Base-by-base conservation (phyloP, 768 basidiomycete genomes). In the Amanita jacksonii region DNA sequence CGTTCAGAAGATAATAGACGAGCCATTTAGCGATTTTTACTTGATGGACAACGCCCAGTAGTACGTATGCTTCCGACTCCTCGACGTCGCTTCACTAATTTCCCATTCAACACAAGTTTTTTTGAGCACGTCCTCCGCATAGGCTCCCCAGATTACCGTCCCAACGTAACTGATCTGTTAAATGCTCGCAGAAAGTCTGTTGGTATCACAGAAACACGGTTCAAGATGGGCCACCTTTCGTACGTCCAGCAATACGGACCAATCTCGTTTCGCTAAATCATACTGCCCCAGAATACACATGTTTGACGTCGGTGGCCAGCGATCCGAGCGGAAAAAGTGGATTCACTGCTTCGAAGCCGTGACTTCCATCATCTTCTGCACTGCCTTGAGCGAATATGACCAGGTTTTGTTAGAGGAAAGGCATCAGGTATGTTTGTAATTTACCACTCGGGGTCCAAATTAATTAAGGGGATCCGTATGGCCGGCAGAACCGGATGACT, bases 11-110 rank as follows among this genome's bases (percentile, higher is more conserved):
- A 61, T 75, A n/a, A 65, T 73, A 61, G 69, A 73, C 49, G 70
- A 73, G 49, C 77, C 80, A 50, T 65, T 68, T 16, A 77, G 68
- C 57, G 81, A 91, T 43, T 94, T 94, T 54, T 93, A 94, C 57
- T 68, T 96, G 10, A 94, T 93, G 89, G 93, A 96, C 57, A 86
- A 79, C n/a, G 93, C 93, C 0, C 70, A 71, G 34, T 94, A 94
- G 87, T 89, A 53, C 57, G 85, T 74, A 8, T 12, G 23, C 1
- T 32, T 12, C 31, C 18, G 32, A 16, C n/a, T 12, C 10, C 27
- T 22, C 42, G 13, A 4, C 20, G n/a, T 41, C 24, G 38, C 18
- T 16, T 39, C 18, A 51, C 16, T 48, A 15, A 31, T 30, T 24
- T 24, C 20, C 5, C 12, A 19, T 31, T 12, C 7, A 8, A 32